Evolutionary conservation across 2,329 filamentous ascomycete genomes (phyloP), one percentile per base, ranked within the genome.

Genomic region (Chrysoporthe deuterocubensis): DNA sequence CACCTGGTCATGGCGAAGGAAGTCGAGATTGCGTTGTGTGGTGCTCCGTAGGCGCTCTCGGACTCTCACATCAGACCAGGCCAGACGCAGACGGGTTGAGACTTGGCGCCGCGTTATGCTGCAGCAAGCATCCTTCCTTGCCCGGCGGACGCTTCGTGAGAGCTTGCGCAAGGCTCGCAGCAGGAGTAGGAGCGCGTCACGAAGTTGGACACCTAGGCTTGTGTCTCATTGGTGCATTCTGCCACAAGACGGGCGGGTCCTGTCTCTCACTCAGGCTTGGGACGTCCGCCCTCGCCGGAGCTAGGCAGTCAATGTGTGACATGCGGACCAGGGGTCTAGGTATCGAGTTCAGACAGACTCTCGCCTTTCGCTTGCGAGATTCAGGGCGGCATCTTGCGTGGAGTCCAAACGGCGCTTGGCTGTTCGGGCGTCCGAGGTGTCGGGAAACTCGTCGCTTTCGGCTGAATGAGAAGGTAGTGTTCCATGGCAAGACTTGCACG

Each of bases 41-140:
- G 13, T 54, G 32, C 50, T 16, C 50, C 16, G 43, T 64, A 66
- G 60, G 65, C 61, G 65, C 67, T 54, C 67, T 67, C 67, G 63
- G 64, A 62, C 62, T 65, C 57, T 62, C 65, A 68, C 63, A 61
- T 65, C 68, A 69, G 62, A 69, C 62, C 66, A 69, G 62, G 54
- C 66, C 54, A 67, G 66, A 62, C 62, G 68, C 54, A 65, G 56
- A 64, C 61, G 62, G 63, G 62, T 60, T 66, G 21, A 50, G 68
- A 63, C 66, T 68, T 66, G 66, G 68, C 68, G 68, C 68, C 68
- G 68, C 66, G 44, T 68, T 70, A 68, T 69, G 66, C 68, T 65
- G 68, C 68, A 66, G 52, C 68, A 68, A 59, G 68, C 68, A 68
- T 68, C 54, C 56, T 66, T 64, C 66, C 66, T 64, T 69, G 68